phyloP scores from a whole-genome alignment of 208 protist genomes.

The Crithidia fasciculata region DNA sequence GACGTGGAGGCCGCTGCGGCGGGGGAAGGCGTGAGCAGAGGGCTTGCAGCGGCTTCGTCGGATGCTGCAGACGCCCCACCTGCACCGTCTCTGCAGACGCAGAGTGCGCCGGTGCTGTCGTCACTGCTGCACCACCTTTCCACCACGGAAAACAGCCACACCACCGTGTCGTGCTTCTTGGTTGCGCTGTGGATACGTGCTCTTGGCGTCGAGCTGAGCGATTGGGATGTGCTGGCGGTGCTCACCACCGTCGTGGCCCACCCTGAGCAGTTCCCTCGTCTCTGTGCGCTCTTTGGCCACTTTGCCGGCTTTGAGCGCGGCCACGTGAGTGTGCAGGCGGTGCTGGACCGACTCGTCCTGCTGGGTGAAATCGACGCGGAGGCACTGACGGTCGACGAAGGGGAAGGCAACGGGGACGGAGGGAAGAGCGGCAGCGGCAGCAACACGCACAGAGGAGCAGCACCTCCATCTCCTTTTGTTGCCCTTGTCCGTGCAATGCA shows the following conservation, averaged over 20 bases:
- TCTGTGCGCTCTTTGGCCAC: constrained; percentile 53
- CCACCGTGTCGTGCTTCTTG: constrained; percentile 49
- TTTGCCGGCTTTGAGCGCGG: constrained; percentile 48
- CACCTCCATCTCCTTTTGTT: constrained; percentile 10
- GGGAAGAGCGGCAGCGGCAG: not conserved
- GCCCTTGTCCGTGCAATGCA: constrained; percentile 56
- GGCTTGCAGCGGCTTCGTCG: no score
- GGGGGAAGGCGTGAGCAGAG: not conserved
- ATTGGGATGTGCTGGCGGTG: constrained; percentile 80
- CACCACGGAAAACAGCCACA: constrained; percentile 34
- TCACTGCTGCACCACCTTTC: constrained; percentile 82
- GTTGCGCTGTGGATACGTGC: constrained; percentile 83
- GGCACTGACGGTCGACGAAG: not conserved
- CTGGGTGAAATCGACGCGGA: constrained; percentile 31
- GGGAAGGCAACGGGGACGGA: not conserved
- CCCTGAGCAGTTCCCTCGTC: constrained; percentile 66
- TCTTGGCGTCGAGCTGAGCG: constrained; percentile 58
- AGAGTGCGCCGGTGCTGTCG: constrained; percentile 61
- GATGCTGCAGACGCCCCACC: constrained; percentile 4
- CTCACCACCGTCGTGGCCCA: constrained; percentile 48
- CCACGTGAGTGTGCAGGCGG: constrained; percentile 48
- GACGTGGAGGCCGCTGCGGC: constrained; percentile 1
- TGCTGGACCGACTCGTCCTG: constrained; percentile 51
- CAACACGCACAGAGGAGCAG: not conserved
- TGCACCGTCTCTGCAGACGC: not conserved